phyloP scores from a whole-genome alignment of 2,329 filamentous ascomycete species.

The Colletotrichum phormii region DNA sequence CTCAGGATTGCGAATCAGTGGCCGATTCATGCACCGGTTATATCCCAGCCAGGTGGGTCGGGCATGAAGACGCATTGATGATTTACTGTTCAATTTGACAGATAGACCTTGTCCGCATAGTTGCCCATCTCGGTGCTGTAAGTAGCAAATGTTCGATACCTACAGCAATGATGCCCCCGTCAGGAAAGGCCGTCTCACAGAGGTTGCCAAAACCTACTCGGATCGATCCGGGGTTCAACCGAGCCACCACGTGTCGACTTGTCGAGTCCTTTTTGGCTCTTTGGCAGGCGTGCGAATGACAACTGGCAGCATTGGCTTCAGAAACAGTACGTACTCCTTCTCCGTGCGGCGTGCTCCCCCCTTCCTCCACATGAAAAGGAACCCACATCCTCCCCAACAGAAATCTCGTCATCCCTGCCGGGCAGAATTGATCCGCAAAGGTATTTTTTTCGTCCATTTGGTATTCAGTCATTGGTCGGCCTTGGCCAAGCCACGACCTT shows the following conservation, averaged over 20 bases:
- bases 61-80: conserved; percentile 1
- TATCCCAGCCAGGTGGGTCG: conserved; percentile 20
- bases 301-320: background rate
- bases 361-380: background rate
- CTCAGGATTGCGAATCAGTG: background rate
- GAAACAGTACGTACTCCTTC: conserved; percentile 2
- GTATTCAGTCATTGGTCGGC: background rate
- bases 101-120: background rate
- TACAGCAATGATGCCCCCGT: conserved; percentile 2
- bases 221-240: conserved; percentile 22
- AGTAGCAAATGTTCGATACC: conserved; percentile 6
- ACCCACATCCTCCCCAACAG: conserved; percentile 34
- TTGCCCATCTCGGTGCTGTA: background rate
- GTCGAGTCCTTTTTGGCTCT: background rate
- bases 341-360: background rate
- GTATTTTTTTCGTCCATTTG: conserved; percentile 7
- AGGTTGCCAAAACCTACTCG: background rate
- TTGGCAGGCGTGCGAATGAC: background rate
- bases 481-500: background rate
- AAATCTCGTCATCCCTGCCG: conserved; percentile 33
- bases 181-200: background rate
- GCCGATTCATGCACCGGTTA: conserved; percentile 15
- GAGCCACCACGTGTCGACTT: background rate
- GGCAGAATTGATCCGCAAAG: conserved; percentile 28
- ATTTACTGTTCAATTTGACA: conserved; percentile 13